Evolutionary conservation across 1,139 yeast genomes (phyloP).

Genomic region (Debaryomyces sp.): DNA sequence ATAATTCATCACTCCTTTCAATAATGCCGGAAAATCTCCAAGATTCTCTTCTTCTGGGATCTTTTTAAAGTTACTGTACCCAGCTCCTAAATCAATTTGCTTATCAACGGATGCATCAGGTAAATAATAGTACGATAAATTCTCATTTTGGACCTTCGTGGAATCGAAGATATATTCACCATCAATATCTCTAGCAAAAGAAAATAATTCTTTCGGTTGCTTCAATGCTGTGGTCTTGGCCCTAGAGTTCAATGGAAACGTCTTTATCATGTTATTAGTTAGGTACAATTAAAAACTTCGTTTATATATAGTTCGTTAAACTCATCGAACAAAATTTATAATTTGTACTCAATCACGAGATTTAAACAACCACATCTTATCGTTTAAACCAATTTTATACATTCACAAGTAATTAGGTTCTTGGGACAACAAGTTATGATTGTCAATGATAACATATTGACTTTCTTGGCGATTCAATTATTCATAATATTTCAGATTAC

Average conservation of each 20-base stretch:
- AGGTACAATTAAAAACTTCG: neutral
- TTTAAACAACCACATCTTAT: neutral
- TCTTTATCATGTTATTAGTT: constrained; percentile 23
- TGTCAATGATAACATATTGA: neutral
- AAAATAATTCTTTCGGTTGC: constrained; percentile 74
- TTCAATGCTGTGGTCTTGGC: constrained; percentile 58
- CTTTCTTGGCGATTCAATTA: neutral
- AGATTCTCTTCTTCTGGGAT: constrained; percentile 55
- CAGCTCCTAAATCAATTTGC: constrained; percentile 62
- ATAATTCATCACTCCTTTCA: constrained; percentile 54
- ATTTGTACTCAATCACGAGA: constrained; percentile 4
- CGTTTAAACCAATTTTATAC: neutral
- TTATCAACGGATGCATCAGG: constrained; percentile 66
- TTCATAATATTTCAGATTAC: neutral
- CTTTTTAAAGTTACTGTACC: constrained; percentile 58
- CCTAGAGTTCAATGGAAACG: constrained; percentile 49
- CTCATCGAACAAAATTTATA: constrained; percentile 7
- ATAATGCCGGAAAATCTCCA: constrained; percentile 60
- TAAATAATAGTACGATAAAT: constrained; percentile 68
- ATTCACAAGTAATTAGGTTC: neutral
- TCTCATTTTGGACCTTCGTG: constrained; percentile 46
- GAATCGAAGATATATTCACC: constrained; percentile 45
- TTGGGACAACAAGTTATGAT: constrained; percentile 1
- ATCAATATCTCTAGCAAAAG: constrained; percentile 59
- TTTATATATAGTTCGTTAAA: neutral